phyloP scores from a whole-genome alignment of 768 basidiomycete species.

The Boletus rex-veris region DNA sequence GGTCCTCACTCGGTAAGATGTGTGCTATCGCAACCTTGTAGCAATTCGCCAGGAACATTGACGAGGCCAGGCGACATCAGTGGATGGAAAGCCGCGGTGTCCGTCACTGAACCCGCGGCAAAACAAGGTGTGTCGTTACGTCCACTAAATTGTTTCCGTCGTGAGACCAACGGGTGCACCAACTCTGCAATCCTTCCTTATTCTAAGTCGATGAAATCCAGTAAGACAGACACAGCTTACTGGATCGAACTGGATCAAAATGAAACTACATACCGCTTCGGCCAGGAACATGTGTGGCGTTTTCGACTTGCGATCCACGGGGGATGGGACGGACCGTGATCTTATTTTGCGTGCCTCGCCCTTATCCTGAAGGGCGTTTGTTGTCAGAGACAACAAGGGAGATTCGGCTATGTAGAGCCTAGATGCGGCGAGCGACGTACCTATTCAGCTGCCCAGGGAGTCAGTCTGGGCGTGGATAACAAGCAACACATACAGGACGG shows the following conservation, averaged over 20 bases:
- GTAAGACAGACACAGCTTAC: conserved; percentile 11
- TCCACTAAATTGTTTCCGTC: neutral
- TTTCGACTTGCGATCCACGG: conserved; percentile 56
- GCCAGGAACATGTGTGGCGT: conserved; percentile 49
- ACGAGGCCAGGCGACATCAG: no score
- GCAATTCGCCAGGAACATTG: conserved; percentile 6
- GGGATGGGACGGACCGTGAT: conserved; percentile 57
- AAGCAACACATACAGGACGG: conserved; percentile 53
- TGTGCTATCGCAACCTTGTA: conserved; percentile 17
- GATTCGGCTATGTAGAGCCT: conserved; percentile 45
- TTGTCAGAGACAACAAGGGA: conserved; percentile 44
- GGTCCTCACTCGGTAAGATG: conserved; percentile 17
- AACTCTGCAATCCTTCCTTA: conserved; percentile 38
- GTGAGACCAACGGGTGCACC: conserved; percentile 28
- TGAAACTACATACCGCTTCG: conserved; percentile 51
- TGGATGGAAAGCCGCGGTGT: neutral
- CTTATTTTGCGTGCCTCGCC: conserved; percentile 47
- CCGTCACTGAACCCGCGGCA: no score
- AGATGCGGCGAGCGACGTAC: conserved; percentile 50
- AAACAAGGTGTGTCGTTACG: no score
- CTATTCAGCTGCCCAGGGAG: conserved; percentile 39
- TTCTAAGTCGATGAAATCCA: conserved; percentile 10
- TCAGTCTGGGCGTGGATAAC: neutral
- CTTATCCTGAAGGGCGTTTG: conserved; percentile 40
- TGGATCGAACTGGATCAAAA: conserved; percentile 63